Evolutionary conservation across 148 eudicot species (phyloP).

Genomic region (Dianthus caryophyllus): DNA sequence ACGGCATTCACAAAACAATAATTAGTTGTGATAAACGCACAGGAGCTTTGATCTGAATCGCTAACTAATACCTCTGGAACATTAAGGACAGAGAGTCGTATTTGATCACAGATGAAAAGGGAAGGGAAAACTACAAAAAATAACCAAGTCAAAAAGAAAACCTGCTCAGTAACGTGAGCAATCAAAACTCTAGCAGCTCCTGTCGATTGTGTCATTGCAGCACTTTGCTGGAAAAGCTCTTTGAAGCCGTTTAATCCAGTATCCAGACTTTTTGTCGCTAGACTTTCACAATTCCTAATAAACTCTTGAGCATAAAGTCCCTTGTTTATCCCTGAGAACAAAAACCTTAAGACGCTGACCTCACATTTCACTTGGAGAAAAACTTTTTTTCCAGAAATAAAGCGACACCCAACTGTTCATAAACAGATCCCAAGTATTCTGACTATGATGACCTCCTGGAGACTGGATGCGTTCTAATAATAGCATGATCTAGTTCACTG

Average conservation of each 20-base stretch:
- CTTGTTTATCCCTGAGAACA: conserved; percentile 44
- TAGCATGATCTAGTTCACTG: not conserved
- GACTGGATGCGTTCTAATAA: not conserved
- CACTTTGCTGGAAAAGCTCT: conserved; percentile 51
- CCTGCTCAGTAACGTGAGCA: conserved; percentile 72
- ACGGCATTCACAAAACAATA: not conserved
- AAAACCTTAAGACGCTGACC: not conserved
- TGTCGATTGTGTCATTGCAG: conserved; percentile 42
- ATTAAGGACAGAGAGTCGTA: not conserved
- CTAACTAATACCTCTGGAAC: not conserved
- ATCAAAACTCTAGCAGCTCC: conserved; percentile 74
- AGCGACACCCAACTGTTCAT: not conserved
- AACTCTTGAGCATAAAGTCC: conserved; percentile 67
- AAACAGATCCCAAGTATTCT: not conserved
- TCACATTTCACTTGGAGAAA: not conserved
- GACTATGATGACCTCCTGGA: not conserved
- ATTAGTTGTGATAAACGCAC: not conserved
- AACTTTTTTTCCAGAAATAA: not conserved
- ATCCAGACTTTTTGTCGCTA: conserved; percentile 32
- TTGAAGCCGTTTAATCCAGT: conserved; percentile 29
- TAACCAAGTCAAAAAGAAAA: conserved; percentile 19
- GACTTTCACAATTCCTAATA: conserved; percentile 47
- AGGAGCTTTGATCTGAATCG: not conserved
- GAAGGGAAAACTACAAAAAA: not conserved
- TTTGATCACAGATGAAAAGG: too few species aligned